Conservation (phyloP, 352 stramenopile genomes). For the Phytophthora quininea region DNA sequence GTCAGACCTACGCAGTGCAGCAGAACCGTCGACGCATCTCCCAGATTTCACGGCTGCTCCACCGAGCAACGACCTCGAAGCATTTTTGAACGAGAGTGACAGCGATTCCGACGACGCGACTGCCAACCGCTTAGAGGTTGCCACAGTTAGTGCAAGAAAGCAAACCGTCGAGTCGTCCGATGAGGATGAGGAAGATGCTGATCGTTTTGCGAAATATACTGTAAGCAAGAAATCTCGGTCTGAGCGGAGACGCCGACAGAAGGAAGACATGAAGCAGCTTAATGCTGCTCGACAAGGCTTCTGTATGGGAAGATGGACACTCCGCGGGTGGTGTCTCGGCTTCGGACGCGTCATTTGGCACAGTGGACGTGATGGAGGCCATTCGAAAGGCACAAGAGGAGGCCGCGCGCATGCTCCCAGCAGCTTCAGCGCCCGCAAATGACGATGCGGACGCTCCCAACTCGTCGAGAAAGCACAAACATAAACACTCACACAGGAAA, state of each 20-base stretch:
- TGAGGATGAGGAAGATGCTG: slow-evolving; percentile 41
- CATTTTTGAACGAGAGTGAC: slow-evolving; percentile 69
- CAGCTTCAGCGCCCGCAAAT: not conserved
- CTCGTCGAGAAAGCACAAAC: slow-evolving; percentile 28
- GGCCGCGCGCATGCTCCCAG: slow-evolving; percentile 62
- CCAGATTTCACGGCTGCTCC: slow-evolving; percentile 20
- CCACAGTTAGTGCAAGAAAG: not conserved
- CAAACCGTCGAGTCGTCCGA: slow-evolving; percentile 28
- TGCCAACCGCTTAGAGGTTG: not conserved
- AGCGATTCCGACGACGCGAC: slow-evolving; percentile 51
- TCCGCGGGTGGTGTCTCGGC: slow-evolving; percentile 3
- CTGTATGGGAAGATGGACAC: slow-evolving; percentile 4
- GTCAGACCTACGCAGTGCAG: slow-evolving; percentile 18
- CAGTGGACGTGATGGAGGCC: slow-evolving; percentile 63
- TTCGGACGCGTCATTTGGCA: slow-evolving; percentile 30
- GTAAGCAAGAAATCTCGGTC: slow-evolving; percentile 47
- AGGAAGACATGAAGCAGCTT: slow-evolving; percentile 50
- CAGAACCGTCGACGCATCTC: not conserved
- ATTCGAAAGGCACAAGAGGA: slow-evolving; percentile 75
- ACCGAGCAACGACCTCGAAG: slow-evolving; percentile 52
- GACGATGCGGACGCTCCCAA: slow-evolving; percentile 8
- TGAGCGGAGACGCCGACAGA: slow-evolving; percentile 43
- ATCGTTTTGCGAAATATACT: slow-evolving; percentile 60
- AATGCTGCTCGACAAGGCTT: slow-evolving; percentile 25
- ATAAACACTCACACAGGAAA: slow-evolving; percentile 43